Evolutionary conservation across 768 basidiomycete genomes (phyloP).

Genomic region (Gymnopilus junonius): DNA sequence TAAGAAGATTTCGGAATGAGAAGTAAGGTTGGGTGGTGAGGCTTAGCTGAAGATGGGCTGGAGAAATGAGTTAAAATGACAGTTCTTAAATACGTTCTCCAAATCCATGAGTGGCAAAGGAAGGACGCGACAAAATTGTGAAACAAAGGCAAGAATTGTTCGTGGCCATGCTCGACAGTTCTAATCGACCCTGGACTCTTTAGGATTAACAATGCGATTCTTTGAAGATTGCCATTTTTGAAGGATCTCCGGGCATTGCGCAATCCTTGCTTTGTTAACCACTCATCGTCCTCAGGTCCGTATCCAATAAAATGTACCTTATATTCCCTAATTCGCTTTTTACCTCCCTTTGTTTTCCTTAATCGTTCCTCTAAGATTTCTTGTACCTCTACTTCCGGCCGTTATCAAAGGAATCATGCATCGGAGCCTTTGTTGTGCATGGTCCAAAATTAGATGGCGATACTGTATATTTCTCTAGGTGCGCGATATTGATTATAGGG

Average conservation of each 20-base stretch:
- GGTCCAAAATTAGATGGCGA: constrained; percentile 28
- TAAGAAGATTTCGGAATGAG: no score
- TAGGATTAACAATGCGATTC: not conserved
- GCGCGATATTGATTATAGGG: constrained; percentile 36
- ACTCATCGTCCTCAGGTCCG: constrained; percentile 25
- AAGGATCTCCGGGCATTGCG: constrained; percentile 21
- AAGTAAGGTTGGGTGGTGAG: no score
- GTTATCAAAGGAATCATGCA: constrained; percentile 2
- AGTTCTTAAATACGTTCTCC: no score
- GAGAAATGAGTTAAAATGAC: no score
- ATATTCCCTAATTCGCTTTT: constrained; percentile 13
- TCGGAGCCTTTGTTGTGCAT: not conserved
- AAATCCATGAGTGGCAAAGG: no score
- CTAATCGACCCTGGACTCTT: not conserved
- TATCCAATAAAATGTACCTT: constrained; percentile 26
- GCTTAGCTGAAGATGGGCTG: no score
- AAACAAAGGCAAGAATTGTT: not conserved
- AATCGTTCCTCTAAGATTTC: constrained; percentile 5
- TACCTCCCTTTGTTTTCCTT: not conserved
- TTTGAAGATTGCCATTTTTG: not conserved
- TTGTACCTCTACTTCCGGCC: constrained; percentile 7
- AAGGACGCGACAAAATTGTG: no score
- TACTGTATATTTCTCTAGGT: constrained; percentile 28
- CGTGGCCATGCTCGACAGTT: not conserved
- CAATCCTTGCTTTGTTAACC: constrained; percentile 21